Conservation (phyloP, 768 basidiomycete species). For the Rickenella mellea region DNA sequence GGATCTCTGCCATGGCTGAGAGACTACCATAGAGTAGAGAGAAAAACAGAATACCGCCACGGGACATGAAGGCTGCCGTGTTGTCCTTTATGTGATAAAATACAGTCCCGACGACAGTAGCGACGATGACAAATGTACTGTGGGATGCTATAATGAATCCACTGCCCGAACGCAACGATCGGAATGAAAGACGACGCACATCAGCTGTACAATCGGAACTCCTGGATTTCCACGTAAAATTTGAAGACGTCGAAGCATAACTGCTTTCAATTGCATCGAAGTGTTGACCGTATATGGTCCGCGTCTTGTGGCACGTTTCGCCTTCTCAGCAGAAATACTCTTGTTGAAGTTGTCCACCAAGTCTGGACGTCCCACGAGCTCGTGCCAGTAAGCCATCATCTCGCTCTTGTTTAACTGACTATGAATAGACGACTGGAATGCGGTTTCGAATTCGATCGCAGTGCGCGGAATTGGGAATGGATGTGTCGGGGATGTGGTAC, state of each 20-base stretch:
- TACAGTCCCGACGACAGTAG: conserved; percentile 50
- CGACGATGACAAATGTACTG: conserved; percentile 32
- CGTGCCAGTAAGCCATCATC: conserved; percentile 32
- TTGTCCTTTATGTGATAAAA: conserved; percentile 48
- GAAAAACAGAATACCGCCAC: conserved; percentile 75
- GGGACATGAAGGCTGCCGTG: conserved; percentile 52
- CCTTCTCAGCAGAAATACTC: conserved; percentile 42
- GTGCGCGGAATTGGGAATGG: conserved; percentile 26
- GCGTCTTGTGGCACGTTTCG: conserved; percentile 29
- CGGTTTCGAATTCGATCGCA: conserved; percentile 29
- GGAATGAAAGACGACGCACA: conserved; percentile 9
- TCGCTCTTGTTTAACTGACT: conserved; percentile 35
- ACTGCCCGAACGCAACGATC: background rate
- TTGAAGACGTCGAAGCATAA: conserved; percentile 24
- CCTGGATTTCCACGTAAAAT: conserved; percentile 23
- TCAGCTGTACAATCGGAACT: conserved; percentile 18
- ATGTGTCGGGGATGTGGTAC: conserved; percentile 13
- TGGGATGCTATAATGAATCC: too few relatives aligned
- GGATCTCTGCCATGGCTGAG: conserved; percentile 55
- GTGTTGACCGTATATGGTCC: conserved; percentile 28
- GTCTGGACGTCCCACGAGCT: conserved; percentile 36
- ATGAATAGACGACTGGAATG: conserved; percentile 24
- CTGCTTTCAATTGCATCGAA: conserved; percentile 25
- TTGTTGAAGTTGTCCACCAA: conserved; percentile 31
- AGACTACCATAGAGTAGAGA: conserved; percentile 50